Evolutionary conservation across 176 grass and related monocot species (phyloP).

Genomic region (Saccharum officinarum): DNA sequence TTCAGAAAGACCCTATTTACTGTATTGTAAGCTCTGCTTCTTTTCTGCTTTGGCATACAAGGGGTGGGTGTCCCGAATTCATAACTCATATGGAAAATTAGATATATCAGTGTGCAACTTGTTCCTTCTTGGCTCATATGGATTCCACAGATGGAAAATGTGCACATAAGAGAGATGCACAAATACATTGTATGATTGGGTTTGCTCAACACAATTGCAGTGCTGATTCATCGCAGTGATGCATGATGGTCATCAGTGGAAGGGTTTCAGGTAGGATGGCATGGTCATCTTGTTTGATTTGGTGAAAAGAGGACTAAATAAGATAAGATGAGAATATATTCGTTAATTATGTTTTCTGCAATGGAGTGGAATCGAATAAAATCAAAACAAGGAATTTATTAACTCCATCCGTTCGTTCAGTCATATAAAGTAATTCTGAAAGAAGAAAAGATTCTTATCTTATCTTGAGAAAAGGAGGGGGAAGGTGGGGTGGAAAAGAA

Average conservation of each 20-base stretch:
- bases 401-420: neutral
- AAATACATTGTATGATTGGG: neutral
- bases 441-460: neutral
- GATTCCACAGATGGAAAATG: neutral
- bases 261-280: neutral
- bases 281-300: neutral
- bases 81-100: neutral
- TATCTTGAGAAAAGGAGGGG: conserved; percentile 1
- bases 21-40: neutral
- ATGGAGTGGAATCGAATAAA: neutral
- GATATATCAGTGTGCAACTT: neutral
- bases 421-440: neutral
- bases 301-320: neutral
- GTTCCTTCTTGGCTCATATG: neutral
- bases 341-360: neutral
- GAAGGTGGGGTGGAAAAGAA: no score
- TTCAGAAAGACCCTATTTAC: neutral
- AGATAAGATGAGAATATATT: neutral
- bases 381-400: neutral
- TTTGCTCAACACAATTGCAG: no score
- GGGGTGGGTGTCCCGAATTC: neutral
- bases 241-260: neutral
- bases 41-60: neutral
- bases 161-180: neutral
- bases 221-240: neutral